Conservation (phyloP, 495 filamentous ascomycete genomes). For the Penicillium crystallinum region DNA sequence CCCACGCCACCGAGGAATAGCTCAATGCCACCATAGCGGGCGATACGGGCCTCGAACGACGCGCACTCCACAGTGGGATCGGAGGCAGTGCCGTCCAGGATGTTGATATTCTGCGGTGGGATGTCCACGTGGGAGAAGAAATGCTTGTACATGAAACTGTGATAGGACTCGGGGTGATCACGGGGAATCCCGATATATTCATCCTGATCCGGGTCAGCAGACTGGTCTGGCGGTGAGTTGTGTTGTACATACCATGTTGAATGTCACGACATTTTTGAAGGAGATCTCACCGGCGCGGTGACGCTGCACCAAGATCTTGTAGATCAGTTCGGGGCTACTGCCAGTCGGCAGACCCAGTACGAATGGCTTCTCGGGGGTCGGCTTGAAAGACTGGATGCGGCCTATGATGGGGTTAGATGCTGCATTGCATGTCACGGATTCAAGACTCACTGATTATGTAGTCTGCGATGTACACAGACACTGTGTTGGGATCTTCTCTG, state of each 20-base stretch:
- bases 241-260: constrained; percentile 70
- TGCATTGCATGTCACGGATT: neutral
- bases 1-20: constrained; percentile 83
- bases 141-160: constrained; percentile 87
- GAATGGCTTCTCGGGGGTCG: constrained; percentile 65
- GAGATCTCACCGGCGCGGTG: constrained; percentile 76
- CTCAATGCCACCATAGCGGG: constrained; percentile 70
- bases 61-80: constrained; percentile 74
- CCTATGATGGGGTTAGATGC: constrained; percentile 10
- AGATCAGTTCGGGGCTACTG: constrained; percentile 71
- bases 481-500: constrained; percentile 58
- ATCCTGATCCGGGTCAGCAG: constrained; percentile 50
- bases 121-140: constrained; percentile 88
- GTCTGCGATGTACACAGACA: constrained; percentile 71
- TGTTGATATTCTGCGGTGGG: constrained; percentile 72
- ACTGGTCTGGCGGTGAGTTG: neutral
- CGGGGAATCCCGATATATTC: constrained; percentile 80
- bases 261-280: constrained; percentile 82
- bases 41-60: constrained; percentile 74
- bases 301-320: constrained; percentile 67
- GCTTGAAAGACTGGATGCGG: constrained; percentile 68
- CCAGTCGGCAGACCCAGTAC: constrained; percentile 82
- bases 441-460: constrained; percentile 69
- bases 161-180: constrained; percentile 79
- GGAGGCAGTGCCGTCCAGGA: constrained; percentile 75